Base-by-base conservation (phyloP, 148 eudicot species). In the Suaeda aralocaspica region DNA sequence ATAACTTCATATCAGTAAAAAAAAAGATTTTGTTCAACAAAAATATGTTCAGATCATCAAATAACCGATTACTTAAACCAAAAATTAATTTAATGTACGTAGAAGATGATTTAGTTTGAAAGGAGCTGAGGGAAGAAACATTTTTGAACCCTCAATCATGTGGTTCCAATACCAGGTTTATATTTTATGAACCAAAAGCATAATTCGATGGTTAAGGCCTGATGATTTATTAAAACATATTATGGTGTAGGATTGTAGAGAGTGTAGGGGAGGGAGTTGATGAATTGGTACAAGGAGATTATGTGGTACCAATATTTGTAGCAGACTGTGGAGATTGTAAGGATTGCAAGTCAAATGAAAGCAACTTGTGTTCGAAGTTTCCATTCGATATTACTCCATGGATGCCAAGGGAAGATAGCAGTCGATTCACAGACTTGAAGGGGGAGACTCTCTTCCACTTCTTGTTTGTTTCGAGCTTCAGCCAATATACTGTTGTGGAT, bases 401-500 rank as follows among this genome's bases (percentile, higher is more conserved):
- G 82, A 83, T 84, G 92, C 88, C 80, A n/a, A 84, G 95, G 70
- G 89, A 91, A n/a, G 85, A 79, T 62, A 89, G 87, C n/a, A 86
- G 87, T 78, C 78, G 99, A 69, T 95, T 95, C 81, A 87, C 88
- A 0, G 88, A 87, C 76, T 70, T 82, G 18, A 86, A 91, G 0
- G 99, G 97, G 18, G 84, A 95, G 64, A 78, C 88, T 22, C 26
- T 95, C 44, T 82, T 82, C 73, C 97, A 95, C 76, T 86, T 83
- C 73, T 9, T 91, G 28, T 64, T 44, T 9, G 80, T 89, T 65
- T 95, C 99, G 7, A 95, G 90, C 76, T 95, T 95, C 69, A 79
- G 80, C 21, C 89, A 95, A 67, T 95, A 87, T 59, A 95, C 99
- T 0, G 99, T 95, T 48, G 82, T 89, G 1, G 92, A 95, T 48